Conservation (phyloP, 1,139 yeast genomes). For the Candida anutae region DNA sequence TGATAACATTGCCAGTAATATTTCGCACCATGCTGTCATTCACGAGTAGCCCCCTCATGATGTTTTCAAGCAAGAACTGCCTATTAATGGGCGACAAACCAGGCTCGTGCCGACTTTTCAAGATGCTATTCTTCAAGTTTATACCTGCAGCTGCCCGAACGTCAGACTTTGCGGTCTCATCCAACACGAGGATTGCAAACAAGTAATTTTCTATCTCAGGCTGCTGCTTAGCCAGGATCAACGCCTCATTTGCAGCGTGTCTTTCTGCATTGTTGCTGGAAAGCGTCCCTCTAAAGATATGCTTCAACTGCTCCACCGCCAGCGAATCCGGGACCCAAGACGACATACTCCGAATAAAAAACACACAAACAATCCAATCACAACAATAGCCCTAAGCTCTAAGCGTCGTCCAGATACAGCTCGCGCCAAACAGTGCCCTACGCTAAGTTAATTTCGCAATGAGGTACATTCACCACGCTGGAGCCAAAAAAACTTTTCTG, state of each 20-base stretch:
- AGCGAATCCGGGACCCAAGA: conserved; percentile 57
- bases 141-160: conserved; percentile 88
- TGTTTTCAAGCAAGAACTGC: conserved; percentile 51
- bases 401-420: too few relatives aligned
- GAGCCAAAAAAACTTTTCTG: too few relatives aligned
- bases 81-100: conserved; percentile 19
- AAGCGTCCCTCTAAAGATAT: conserved; percentile 59
- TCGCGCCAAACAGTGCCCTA: too few relatives aligned
- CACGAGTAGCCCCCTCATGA: conserved; percentile 63
- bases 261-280: conserved; percentile 50
- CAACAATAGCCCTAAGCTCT: too few relatives aligned
- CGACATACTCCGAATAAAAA: too few relatives aligned
- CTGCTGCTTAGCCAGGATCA: conserved; percentile 58
- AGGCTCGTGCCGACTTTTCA: conserved; percentile 23
- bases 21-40: conserved; percentile 60
- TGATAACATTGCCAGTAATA: conserved; percentile 85
- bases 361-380: too few relatives aligned
- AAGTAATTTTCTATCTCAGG: conserved; percentile 78
- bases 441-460: too few relatives aligned
- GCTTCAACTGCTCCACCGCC: conserved; percentile 54
- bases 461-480: too few relatives aligned
- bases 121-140: conserved; percentile 65
- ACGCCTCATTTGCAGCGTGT: conserved; percentile 55
- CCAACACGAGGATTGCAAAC: conserved; percentile 57
- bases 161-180: conserved; percentile 38